A percentile compares a stretch with the other conserved stretches of the same genome.
Evolutionary conservation across 352 stramenopile species (phyloP).

Genomic region (Phytophthora pseudosyringae): DNA sequence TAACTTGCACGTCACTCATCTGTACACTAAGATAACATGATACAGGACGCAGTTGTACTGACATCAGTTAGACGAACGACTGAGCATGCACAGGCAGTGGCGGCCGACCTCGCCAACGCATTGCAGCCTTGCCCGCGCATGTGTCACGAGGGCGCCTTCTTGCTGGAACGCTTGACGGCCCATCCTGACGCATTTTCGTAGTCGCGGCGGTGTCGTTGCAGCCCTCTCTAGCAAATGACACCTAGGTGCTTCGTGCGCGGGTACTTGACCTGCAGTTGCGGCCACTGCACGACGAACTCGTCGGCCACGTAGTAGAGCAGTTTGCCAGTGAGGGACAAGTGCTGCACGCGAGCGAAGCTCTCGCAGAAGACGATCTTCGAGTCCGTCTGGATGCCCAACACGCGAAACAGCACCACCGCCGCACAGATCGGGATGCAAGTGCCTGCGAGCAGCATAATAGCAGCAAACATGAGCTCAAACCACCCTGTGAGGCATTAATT

Average conservation of each 20-base stretch:
- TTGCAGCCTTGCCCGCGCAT: constrained; percentile 6
- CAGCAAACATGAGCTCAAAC: background rate
- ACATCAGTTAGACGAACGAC: background rate
- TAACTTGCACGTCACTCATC: too few relatives aligned
- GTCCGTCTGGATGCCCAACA: constrained; percentile 70
- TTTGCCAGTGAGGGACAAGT: constrained; percentile 93
- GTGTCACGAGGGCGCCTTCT: constrained; percentile 18
- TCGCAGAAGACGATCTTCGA: constrained; percentile 94
- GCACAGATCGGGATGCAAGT: constrained; percentile 94
- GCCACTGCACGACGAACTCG: constrained; percentile 96
- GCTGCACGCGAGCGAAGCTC: constrained; percentile 93
- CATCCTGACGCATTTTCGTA: constrained; percentile 11
- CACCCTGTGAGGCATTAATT: background rate
- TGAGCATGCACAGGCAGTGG: background rate
- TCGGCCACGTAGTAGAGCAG: constrained; percentile 94
- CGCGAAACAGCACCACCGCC: constrained; percentile 82
- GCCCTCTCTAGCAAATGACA: constrained; percentile 77
- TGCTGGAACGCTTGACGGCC: background rate
- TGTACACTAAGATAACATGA: too few relatives aligned
- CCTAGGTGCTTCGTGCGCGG: constrained; percentile 87
- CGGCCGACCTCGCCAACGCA: background rate
- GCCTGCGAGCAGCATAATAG: constrained; percentile 43
- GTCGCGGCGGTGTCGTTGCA: background rate
- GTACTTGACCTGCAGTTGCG: constrained; percentile 87
- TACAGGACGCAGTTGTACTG: background rate